A percentile compares a stretch with the other conserved stretches of the same genome.
Evolutionary conservation across 805 yeast species (phyloP).

Genomic region (Maudiozyma saulgeensis): DNA sequence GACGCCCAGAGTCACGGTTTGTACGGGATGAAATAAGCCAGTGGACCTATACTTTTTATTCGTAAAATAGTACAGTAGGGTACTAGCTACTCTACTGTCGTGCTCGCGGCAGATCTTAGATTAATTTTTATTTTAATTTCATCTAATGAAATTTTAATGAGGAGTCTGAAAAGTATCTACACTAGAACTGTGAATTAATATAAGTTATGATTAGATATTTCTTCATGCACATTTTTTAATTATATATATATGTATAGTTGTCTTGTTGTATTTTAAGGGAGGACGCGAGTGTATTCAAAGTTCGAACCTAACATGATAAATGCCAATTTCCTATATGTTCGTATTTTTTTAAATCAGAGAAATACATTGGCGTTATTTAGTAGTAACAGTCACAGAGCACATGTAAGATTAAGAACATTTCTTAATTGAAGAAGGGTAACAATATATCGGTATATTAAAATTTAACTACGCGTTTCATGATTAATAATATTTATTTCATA

Average conservation of each 20-base stretch:
- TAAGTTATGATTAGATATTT: slow-evolving; percentile 20
- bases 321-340: too few relatives aligned
- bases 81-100: slow-evolving; percentile 36
- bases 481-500: too few relatives aligned
- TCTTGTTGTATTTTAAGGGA: too few relatives aligned
- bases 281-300: too few relatives aligned
- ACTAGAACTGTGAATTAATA: slow-evolving; percentile 21
- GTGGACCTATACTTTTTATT: slow-evolving; percentile 25
- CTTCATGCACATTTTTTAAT: slow-evolving; percentile 10
- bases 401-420: too few relatives aligned
- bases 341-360: too few relatives aligned
- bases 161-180: slow-evolving; percentile 16
- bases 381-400: too few relatives aligned
- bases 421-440: too few relatives aligned
- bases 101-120: slow-evolving; percentile 95
- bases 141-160: not conserved
- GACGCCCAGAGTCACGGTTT: slow-evolving; percentile 71
- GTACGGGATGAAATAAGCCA: slow-evolving; percentile 18
- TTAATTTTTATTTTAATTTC: slow-evolving; percentile 26
- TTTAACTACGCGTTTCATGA: too few relatives aligned
- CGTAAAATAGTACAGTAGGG: slow-evolving; percentile 8
- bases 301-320: too few relatives aligned
- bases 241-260: not conserved
- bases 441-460: too few relatives aligned
- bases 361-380: too few relatives aligned